Evolutionary conservation across 805 yeast genomes (phyloP).

Genomic region (Cyberlindnera maritima): DNA sequence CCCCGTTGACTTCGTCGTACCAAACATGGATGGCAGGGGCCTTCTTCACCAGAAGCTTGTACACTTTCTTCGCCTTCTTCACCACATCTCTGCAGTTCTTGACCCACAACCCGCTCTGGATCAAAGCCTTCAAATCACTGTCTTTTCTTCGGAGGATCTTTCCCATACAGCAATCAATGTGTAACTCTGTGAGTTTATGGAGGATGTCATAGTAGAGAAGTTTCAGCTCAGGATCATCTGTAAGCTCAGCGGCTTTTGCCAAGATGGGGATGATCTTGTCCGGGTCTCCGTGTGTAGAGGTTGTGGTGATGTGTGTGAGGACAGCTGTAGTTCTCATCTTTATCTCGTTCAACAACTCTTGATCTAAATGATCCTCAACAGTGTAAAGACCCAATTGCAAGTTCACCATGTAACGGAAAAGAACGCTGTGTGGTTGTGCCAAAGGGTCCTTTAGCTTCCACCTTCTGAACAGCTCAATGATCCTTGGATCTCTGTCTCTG

Average conservation of each 20-base stretch:
- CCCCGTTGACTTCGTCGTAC: slow-evolving; percentile 26
- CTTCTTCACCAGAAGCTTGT: slow-evolving; percentile 16
- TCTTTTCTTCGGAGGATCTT: slow-evolving; percentile 30
- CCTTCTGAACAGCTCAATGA: slow-evolving; percentile 26
- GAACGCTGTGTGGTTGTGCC: slow-evolving; percentile 29
- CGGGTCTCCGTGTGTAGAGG: slow-evolving; percentile 32
- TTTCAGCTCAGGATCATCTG: slow-evolving; percentile 20
- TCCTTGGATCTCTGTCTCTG: slow-evolving; percentile 14
- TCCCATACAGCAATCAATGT: slow-evolving; percentile 35
- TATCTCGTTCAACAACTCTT: slow-evolving; percentile 12
- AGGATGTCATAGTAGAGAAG: slow-evolving; percentile 28
- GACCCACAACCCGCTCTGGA: slow-evolving; percentile 36
- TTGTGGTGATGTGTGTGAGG: slow-evolving; percentile 18
- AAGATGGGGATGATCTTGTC: slow-evolving; percentile 34
- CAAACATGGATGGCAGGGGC: slow-evolving; percentile 20
- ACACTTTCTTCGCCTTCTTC: slow-evolving; percentile 28
- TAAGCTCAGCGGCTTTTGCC: slow-evolving; percentile 32
- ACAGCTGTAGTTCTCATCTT: slow-evolving; percentile 22
- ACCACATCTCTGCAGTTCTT: slow-evolving; percentile 27
- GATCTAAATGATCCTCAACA: slow-evolving; percentile 20
- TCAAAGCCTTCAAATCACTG: slow-evolving; percentile 28
- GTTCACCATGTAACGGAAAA: slow-evolving; percentile 36
- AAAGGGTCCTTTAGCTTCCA: slow-evolving; percentile 36
- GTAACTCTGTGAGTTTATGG: slow-evolving; percentile 26
- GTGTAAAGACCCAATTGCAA: slow-evolving; percentile 32